phyloP scores from a whole-genome alignment of 1,139 yeast species.

The Blastobotrys raffinosifermentans region DNA sequence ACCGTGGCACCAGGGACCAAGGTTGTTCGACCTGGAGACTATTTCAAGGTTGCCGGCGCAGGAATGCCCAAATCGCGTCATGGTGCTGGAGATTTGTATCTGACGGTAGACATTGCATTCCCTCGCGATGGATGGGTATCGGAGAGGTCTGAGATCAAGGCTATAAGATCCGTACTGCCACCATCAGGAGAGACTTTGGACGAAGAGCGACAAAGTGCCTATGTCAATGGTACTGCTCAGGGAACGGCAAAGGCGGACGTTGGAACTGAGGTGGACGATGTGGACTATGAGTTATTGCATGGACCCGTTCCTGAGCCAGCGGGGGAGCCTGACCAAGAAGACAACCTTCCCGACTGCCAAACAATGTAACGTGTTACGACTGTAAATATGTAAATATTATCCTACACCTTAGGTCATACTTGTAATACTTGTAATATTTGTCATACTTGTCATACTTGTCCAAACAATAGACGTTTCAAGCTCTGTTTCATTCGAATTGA shows the following conservation, averaged over 20 bases:
- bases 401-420: too few species aligned
- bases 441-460: too few species aligned
- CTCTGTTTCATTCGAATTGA: too few species aligned
- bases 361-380: too few species aligned
- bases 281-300: constrained; percentile 15
- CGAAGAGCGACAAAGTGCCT: constrained; percentile 10
- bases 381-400: too few species aligned
- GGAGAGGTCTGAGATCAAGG: constrained; percentile 25
- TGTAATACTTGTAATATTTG: too few species aligned
- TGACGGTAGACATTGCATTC: constrained; percentile 67
- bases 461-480: too few species aligned
- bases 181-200: not conserved
- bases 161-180: constrained; percentile 24
- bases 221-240: too few species aligned
- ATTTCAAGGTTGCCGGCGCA: constrained; percentile 60
- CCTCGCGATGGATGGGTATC: constrained; percentile 53
- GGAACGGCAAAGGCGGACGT: too few species aligned
- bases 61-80: constrained; percentile 69
- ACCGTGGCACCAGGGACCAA: constrained; percentile 61
- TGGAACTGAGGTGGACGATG: constrained; percentile 23
- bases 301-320: constrained; percentile 11
- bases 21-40: constrained; percentile 75
- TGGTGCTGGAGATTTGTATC: constrained; percentile 60
- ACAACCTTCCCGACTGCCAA: constrained; percentile 18
- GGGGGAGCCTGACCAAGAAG: constrained; percentile 2